phyloP scores from a whole-genome alignment of 345 rosid genomes.

The Eucalyptus dawsonii region DNA sequence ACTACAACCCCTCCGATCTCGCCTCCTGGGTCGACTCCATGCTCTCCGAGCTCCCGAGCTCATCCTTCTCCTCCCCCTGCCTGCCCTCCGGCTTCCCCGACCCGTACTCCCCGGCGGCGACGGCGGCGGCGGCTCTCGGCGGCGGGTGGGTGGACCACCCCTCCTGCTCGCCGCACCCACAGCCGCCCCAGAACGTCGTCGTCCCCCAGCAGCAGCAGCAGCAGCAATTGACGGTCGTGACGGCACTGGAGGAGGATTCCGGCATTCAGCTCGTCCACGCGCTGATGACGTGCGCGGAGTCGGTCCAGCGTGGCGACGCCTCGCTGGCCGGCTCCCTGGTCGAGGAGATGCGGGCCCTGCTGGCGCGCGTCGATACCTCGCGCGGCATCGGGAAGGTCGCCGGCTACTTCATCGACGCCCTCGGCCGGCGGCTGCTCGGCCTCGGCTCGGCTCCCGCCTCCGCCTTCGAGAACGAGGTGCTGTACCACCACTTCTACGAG shows the following conservation, averaged over 20 bases:
- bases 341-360: constrained; percentile 42
- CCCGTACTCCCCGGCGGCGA: not conserved
- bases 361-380: constrained; percentile 28
- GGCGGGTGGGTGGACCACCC: not conserved
- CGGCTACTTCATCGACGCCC: constrained; percentile 57
- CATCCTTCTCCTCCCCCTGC: not conserved
- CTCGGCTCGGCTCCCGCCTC: not conserved
- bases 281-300: constrained; percentile 69
- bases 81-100: constrained; percentile 15
- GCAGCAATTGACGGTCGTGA: constrained; percentile 12
- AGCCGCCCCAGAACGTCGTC: not conserved
- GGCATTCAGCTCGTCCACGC: constrained; percentile 68
- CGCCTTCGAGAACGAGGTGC: constrained; percentile 30
- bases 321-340: constrained; percentile 45
- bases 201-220: not conserved
- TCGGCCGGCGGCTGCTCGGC: constrained; percentile 36
- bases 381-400: constrained; percentile 79
- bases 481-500: constrained; percentile 80
- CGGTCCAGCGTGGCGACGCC: constrained; percentile 54
- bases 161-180: not conserved
- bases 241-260: constrained; percentile 59
- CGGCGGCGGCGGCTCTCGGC: not conserved
- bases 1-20: constrained; percentile 55
- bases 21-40: constrained; percentile 59
- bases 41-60: constrained; percentile 28